Conservation (phyloP, 2,329 filamentous ascomycete genomes). For the Harringtonia lauricola region DNA sequence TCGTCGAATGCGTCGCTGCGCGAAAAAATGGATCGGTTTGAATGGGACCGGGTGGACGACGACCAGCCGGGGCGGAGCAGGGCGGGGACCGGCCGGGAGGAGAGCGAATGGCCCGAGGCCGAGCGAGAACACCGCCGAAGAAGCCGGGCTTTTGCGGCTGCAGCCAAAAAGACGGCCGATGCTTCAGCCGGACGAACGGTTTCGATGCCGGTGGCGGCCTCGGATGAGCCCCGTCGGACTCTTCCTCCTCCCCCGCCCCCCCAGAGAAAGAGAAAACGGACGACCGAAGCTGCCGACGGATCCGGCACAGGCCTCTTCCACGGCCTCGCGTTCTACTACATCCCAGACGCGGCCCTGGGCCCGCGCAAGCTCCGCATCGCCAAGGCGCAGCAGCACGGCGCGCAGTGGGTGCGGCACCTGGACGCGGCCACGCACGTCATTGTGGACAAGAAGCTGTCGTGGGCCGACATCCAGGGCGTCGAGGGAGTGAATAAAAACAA, state of each 20-base stretch:
- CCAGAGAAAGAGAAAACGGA: not conserved
- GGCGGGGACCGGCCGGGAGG: not conserved
- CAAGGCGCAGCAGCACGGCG: constrained; percentile 66
- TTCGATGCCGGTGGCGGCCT: no score
- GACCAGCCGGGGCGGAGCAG: not conserved
- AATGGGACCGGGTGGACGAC: not conserved
- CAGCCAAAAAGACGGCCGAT: not conserved
- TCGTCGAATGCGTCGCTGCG: not conserved
- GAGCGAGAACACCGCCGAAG: constrained; percentile 24
- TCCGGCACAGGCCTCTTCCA: constrained; percentile 46
- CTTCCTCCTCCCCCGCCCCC: no score
- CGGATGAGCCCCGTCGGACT: no score
- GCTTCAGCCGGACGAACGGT: not conserved
- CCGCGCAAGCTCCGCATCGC: constrained; percentile 60
- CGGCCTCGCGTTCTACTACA: constrained; percentile 58
- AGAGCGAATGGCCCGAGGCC: not conserved
- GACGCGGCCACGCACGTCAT: constrained; percentile 63
- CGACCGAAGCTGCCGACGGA: constrained; percentile 22
- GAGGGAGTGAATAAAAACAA: not conserved
- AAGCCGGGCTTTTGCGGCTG: constrained; percentile 15
- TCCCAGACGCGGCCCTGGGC: constrained; percentile 69
- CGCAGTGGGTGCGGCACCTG: constrained; percentile 53
- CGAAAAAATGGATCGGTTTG: constrained; percentile 6
- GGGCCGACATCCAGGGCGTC: constrained; percentile 48
- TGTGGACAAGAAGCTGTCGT: constrained; percentile 59